phyloP scores from a whole-genome alignment of 768 basidiomycete genomes.

The Xerocomellus intermedius region DNA sequence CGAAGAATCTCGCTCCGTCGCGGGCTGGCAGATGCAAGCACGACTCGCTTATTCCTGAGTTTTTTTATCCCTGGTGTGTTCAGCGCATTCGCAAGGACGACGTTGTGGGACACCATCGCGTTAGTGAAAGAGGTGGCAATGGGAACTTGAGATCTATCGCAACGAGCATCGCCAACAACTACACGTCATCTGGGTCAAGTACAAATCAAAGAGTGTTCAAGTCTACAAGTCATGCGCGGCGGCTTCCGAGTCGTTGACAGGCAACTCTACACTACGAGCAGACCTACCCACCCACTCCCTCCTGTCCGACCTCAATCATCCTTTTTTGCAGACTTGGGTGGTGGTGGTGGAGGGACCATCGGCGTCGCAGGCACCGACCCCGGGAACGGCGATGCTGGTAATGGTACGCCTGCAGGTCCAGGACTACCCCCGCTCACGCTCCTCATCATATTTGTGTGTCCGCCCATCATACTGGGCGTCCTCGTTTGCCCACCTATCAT shows the following conservation, averaged over 20 bases:
- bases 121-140: not conserved
- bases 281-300: not conserved
- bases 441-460: slow-evolving; percentile 2
- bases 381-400: slow-evolving; percentile 23
- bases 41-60: slow-evolving; percentile 70
- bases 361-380: slow-evolving; percentile 18
- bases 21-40: slow-evolving; percentile 86
- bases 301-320: slow-evolving; percentile 21
- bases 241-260: not conserved
- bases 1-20: slow-evolving; percentile 80
- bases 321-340: slow-evolving; percentile 23
- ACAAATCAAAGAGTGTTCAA: not conserved
- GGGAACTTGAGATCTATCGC: not conserved
- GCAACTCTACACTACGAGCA: not conserved
- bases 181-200: not conserved
- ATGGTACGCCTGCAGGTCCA: slow-evolving; percentile 11
- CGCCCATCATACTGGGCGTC: not conserved
- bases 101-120: slow-evolving; percentile 35
- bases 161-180: not conserved
- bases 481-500: slow-evolving; percentile 9
- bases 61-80: slow-evolving; percentile 60
- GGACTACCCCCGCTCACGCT: slow-evolving; percentile 14
- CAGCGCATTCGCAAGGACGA: slow-evolving; percentile 63
- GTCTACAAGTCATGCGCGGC: not conserved
- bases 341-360: slow-evolving; percentile 23